These are phyloP conservation scores for Aspergillus affinis DNA, from an alignment of 495 filamentous ascomycete species.

Conservation along the genomic window DNA sequence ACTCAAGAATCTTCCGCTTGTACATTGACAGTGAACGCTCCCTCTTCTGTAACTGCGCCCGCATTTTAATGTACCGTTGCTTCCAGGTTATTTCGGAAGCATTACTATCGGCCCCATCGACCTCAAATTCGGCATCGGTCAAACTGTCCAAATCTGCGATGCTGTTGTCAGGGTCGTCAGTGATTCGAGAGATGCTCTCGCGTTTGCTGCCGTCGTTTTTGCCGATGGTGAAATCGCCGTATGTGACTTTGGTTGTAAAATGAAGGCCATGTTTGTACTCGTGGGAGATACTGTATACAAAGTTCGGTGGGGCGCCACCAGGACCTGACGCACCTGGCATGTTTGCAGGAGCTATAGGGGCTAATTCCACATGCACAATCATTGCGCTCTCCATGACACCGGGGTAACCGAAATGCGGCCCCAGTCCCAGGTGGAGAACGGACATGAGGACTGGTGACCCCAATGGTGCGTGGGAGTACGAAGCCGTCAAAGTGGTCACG, in stretches of 20 bases:
- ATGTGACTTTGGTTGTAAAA: constrained; percentile 33
- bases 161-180: constrained; percentile 16
- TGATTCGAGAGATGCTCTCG: constrained; percentile 11
- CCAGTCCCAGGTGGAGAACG: constrained; percentile 41
- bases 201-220: constrained; percentile 8
- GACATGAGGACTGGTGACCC: constrained; percentile 23
- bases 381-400: constrained; percentile 24
- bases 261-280: constrained; percentile 32
- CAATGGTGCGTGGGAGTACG: constrained; percentile 31
- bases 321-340: background rate
- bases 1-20: constrained; percentile 56
- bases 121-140: constrained; percentile 34
- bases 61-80: constrained; percentile 45
- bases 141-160: constrained; percentile 23
- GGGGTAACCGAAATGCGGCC: constrained; percentile 36
- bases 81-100: constrained; percentile 42
- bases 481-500: constrained; percentile 29
- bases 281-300: constrained; percentile 29
- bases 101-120: constrained; percentile 25
- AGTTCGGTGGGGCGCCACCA: constrained; percentile 3
- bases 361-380: constrained; percentile 24
- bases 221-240: constrained; percentile 28
- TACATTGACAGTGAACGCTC: constrained; percentile 50
- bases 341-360: background rate
- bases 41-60: constrained; percentile 50